Base-by-base conservation (phyloP, 768 basidiomycete species). In the Suillus americanus region DNA sequence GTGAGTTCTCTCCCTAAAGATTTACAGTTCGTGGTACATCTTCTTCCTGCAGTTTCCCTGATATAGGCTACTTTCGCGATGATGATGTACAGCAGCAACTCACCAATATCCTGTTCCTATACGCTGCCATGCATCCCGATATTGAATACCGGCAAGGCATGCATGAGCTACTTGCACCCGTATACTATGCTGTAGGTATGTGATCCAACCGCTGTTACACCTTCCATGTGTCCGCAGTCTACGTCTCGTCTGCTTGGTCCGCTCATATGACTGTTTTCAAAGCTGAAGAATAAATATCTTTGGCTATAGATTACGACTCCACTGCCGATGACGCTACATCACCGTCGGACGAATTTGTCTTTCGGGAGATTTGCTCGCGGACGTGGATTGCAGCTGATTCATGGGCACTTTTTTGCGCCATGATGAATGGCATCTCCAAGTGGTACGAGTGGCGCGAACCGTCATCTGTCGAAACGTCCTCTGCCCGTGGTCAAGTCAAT, bases 101-200 rank as follows among this genome's bases (percentile, higher is more conserved):
- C 46, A 93, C 92, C 0, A 92, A 95, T 69, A 87, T 97, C 23
- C 82, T 99, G 12, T 97, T 95, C 75, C 78, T 99, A 30, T 92
- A 91, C 74, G 89, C 91, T 16, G 82, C 86, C 46, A 85, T 87
- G 72, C 87, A 96, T 73, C 87, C 92, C 1, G 82, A 89, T 46
- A 86, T 97, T 25, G 95, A 95, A 25, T 99, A 99, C 74, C 86
- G 97, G 37, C 97, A 99, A 82, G 97, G 97, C 61, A 99, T 99
- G 97, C 97, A 99, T 72, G 97, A 99, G 73, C 79, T 99, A 10
- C 84, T 98, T 25, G 97, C 96, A 4, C 90, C 94, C 0, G 75
- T 98, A 35, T 92, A 93, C 70, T 87, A 92, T 71, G 89, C 89
- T 56, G 61, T 73, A 60, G 76, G 76, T 76, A 69, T 66, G 76